These are phyloP conservation scores for Aphanomyces cochlioides DNA, from an alignment of 352 stramenopile species.

Conservation along the genomic window DNA sequence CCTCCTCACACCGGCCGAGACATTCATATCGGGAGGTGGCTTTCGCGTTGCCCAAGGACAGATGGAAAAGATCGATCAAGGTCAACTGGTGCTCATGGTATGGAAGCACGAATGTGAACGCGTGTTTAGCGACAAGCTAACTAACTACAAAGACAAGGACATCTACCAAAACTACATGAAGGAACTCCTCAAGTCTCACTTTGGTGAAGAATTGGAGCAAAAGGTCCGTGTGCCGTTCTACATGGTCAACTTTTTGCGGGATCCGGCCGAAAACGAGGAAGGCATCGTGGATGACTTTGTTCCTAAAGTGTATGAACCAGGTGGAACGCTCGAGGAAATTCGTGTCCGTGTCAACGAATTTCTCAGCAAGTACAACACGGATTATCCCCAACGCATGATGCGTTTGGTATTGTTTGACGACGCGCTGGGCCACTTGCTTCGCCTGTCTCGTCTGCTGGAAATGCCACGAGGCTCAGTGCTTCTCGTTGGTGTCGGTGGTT, in stretches of 20 bases:
- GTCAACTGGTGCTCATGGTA: slow-evolving; percentile 90
- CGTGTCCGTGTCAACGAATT: slow-evolving; percentile 91
- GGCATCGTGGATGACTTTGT: slow-evolving; percentile 91
- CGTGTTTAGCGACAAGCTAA: slow-evolving; percentile 98
- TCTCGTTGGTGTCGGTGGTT: slow-evolving; percentile 96
- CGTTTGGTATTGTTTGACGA: slow-evolving; percentile 98
- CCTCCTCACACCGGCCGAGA: slow-evolving; percentile 93
- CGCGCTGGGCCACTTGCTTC: slow-evolving; percentile 94
- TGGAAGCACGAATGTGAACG: slow-evolving; percentile 98
- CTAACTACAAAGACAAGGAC: slow-evolving; percentile 96
- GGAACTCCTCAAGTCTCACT: slow-evolving; percentile 88
- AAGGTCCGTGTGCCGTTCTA: slow-evolving; percentile 74
- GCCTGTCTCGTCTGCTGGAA: slow-evolving; percentile 95
- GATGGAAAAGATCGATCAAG: slow-evolving; percentile 85
- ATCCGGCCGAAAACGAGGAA: slow-evolving; percentile 96
- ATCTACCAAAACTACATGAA: slow-evolving; percentile 91
- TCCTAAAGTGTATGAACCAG: slow-evolving; percentile 97
- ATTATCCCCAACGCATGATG: slow-evolving; percentile 95
- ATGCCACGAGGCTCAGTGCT: slow-evolving; percentile 95
- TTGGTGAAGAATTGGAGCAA: slow-evolving; percentile 81
- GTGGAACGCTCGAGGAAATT: slow-evolving; percentile 90
- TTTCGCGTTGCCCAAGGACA: slow-evolving; percentile 81
- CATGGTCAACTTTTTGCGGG: slow-evolving; percentile 98
- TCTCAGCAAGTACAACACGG: slow-evolving; percentile 96
- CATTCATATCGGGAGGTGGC: slow-evolving; percentile 88